Conservation (phyloP, 371 early-diverging fungal genomes). For the Lichtheimia corymbifera region DNA sequence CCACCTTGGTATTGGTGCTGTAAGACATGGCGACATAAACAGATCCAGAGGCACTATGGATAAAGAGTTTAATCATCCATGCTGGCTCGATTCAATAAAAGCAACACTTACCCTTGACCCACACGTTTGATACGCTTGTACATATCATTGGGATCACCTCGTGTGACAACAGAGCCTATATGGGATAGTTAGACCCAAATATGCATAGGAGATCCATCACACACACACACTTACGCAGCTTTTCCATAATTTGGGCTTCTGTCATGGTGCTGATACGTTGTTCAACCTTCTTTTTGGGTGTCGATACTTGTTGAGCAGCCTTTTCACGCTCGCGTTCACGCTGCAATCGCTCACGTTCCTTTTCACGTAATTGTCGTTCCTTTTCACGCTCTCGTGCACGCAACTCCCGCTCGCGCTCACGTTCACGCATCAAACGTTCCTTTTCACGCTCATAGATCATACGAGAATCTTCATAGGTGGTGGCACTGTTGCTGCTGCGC, state of each 20-base stretch:
- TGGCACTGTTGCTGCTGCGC: slow-evolving; percentile 8
- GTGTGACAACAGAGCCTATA: slow-evolving; percentile 71
- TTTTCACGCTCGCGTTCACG: slow-evolving; percentile 30
- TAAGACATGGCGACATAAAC: slow-evolving; percentile 86
- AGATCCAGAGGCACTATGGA: slow-evolving; percentile 87
- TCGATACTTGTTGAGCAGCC: slow-evolving; percentile 28
- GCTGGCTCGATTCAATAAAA: too few relatives aligned
- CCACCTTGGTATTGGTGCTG: slow-evolving; percentile 74
- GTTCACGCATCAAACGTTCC: slow-evolving; percentile 33
- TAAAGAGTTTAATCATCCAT: too few relatives aligned
- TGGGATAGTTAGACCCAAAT: background rate
- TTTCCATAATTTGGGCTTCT: slow-evolving; percentile 92
- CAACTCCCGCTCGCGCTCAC: slow-evolving; percentile 25
- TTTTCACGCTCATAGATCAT: slow-evolving; percentile 18
- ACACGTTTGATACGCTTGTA: slow-evolving; percentile 92
- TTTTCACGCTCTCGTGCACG: slow-evolving; percentile 33
- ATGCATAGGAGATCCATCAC: background rate
- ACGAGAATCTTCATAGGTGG: slow-evolving; percentile 16
- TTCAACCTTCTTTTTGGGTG: slow-evolving; percentile 59
- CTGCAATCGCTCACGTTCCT: slow-evolving; percentile 10
- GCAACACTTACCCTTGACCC: slow-evolving; percentile 83
- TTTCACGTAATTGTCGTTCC: slow-evolving; percentile 19
- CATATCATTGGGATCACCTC: slow-evolving; percentile 81
- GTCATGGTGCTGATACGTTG: slow-evolving; percentile 85
- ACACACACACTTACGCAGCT: slow-evolving; percentile 54